phyloP scores from a whole-genome alignment of 805 yeast species.

The Candida sphagnicola region DNA sequence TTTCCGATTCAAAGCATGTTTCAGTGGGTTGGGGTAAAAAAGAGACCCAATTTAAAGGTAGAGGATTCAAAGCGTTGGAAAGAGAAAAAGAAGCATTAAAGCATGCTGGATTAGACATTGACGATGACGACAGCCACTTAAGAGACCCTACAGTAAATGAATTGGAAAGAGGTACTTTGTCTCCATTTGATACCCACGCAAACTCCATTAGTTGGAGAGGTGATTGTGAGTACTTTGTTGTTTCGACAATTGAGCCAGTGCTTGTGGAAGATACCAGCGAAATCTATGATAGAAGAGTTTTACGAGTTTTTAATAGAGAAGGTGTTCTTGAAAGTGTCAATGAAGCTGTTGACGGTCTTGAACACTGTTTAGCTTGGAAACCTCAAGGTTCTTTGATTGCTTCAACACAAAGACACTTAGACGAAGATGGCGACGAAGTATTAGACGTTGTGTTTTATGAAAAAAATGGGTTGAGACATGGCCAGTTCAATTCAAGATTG shows the following conservation, averaged over 20 bases:
- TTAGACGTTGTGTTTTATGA: constrained; percentile 76
- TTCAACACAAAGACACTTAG: constrained; percentile 63
- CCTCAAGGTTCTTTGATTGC: constrained; percentile 90
- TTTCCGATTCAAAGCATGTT: constrained; percentile 69
- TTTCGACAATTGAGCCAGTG: constrained; percentile 57
- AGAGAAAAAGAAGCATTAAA: constrained; percentile 54
- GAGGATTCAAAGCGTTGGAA: constrained; percentile 79
- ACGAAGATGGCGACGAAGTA: constrained; percentile 46
- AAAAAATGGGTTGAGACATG: constrained; percentile 88
- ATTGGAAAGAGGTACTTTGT: constrained; percentile 63
- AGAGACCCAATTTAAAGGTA: constrained; percentile 95
- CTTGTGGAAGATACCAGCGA: constrained; percentile 36
- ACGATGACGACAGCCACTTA: constrained; percentile 53
- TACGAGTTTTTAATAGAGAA: constrained; percentile 77
- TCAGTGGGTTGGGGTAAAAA: constrained; percentile 98
- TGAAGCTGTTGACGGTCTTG: constrained; percentile 84
- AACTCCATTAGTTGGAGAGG: constrained; percentile 87
- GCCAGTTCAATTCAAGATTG: constrained; percentile 71
- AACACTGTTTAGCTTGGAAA: constrained; percentile 75
- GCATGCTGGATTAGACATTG: constrained; percentile 59
- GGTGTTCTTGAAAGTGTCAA: constrained; percentile 78
- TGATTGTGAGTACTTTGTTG: constrained; percentile 79
- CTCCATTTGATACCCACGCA: constrained; percentile 48
- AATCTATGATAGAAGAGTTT: constrained; percentile 57
- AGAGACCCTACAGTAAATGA: constrained; percentile 87